Base-by-base conservation (phyloP, 768 basidiomycete species). In the Pleurotus eryngii region DNA sequence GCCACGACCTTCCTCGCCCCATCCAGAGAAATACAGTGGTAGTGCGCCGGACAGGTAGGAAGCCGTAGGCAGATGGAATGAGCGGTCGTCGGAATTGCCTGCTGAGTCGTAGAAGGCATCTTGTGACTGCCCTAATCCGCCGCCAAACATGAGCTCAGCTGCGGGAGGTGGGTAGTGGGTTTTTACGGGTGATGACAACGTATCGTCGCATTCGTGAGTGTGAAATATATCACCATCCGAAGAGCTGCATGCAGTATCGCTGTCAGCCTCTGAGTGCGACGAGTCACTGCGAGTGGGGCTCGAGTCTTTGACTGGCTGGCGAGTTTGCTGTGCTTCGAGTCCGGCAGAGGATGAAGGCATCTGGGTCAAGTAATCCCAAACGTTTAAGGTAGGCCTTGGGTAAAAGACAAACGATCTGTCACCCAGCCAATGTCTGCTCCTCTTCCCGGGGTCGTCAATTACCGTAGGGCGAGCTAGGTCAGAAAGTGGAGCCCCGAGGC, bases 281-380 rank as follows among this genome's bases (percentile, higher is more conserved):
- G 15, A 18, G n/a, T 54, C 51, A n/a, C 51, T 53, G 15, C 38
- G 51, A 4, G 35, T 15, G 17, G 38, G 51, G 39, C 38, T 53
- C 17, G 14, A 15, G 17, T 38, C 35, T 20, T 53, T 24, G 5
- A 3, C 5, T 12, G n/a, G 6, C 15, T 20, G 8, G 5, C n/a
- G 48, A n/a, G 48, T 27, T 14, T 24, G 48, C 9, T 45, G 42
- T 17, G 42, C n/a, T 45, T 22, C 5, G 42, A 45, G 48, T 6
- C 17, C 15, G 6, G 48, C 22, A 26, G 48, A 24, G 17, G 48
- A 49, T 11, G 55, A 8, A 17, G n/a, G 39, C 15, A 60, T 24
- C 67, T 89, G 88, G 5, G 87, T 86, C 58, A 90, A 80, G 66
- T 89, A 90, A 64, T 89, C 86, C 65, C 77, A 87, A 6, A 72